Evolutionary conservation across 352 stramenopile species (phyloP).

Genomic region (Phytophthora gonapodyides): DNA sequence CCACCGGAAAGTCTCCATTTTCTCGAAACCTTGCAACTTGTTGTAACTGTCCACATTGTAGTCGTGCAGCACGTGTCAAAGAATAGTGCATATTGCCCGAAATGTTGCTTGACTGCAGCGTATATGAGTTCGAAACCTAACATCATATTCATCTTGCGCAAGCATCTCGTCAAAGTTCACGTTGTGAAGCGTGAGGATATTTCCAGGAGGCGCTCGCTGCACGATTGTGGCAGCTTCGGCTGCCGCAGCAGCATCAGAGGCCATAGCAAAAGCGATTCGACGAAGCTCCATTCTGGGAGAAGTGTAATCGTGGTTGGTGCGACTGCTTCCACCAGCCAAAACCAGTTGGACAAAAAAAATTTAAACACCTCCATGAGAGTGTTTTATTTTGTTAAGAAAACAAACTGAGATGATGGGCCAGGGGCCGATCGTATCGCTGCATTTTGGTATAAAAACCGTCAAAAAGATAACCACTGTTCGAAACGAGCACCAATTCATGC

Average conservation of each 20-base stretch:
- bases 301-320: background rate
- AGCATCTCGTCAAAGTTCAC: constrained; percentile 5
- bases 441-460: constrained; percentile 2
- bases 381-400: constrained; percentile 4
- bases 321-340: background rate
- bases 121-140: constrained; percentile 4
- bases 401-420: background rate
- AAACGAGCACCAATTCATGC: no score
- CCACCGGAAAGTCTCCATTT: no score
- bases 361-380: background rate
- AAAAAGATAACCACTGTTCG: constrained; percentile 6
- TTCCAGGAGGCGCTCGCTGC: background rate
- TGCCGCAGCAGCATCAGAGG: background rate
- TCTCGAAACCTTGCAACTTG: constrained; percentile 4
- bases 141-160: constrained; percentile 5
- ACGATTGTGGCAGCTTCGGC: background rate
- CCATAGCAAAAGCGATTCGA: background rate
- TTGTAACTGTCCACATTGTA: constrained; percentile 2
- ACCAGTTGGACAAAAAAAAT: background rate
- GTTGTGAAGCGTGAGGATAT: constrained; percentile 9
- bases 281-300: background rate
- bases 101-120: constrained; percentile 10
- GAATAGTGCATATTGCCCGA: constrained; percentile 4
- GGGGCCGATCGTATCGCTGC: background rate
- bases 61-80: background rate